Conservation (phyloP, 208 protist genomes). For the Trypanosoma platydactyli region DNA sequence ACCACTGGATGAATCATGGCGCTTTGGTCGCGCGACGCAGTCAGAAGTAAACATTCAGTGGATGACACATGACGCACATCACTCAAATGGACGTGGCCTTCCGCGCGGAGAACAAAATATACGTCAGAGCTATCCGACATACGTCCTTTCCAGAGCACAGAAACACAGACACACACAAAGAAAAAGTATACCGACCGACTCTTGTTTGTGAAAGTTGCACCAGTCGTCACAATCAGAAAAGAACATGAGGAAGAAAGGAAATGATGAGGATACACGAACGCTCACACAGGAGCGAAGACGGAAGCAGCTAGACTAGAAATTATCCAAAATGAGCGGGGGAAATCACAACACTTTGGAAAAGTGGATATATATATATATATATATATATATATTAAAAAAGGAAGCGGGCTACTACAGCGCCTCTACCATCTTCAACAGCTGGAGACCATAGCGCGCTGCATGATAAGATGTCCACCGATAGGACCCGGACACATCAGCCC, state of each 20-base stretch:
- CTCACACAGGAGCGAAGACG: slow-evolving; percentile 1
- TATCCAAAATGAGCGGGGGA: no score
- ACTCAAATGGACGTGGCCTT: slow-evolving; percentile 47
- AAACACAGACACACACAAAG: slow-evolving; percentile 15
- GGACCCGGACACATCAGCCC: slow-evolving; percentile 42
- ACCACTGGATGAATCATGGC: slow-evolving; percentile 37
- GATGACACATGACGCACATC: slow-evolving; percentile 62
- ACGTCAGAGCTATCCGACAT: neutral
- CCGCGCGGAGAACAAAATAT: slow-evolving; percentile 58
- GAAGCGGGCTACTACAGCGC: neutral
- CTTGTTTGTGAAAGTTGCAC: neutral
- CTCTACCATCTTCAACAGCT: slow-evolving; percentile 32
- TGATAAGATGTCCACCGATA: slow-evolving; percentile 55
- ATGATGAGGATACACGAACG: neutral
- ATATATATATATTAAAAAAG: no score
- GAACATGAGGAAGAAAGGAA: slow-evolving; percentile 4
- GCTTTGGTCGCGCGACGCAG: slow-evolving; percentile 63
- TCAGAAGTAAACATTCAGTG: slow-evolving; percentile 26
- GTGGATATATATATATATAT: no score
- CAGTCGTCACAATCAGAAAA: neutral
- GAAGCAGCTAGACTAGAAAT: slow-evolving; percentile 3
- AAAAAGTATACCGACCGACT: slow-evolving; percentile 2
- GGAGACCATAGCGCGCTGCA: slow-evolving; percentile 61
- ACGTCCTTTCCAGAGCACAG: neutral
- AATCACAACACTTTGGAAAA: no score